Percentiles rank a stretch among this genome's conserved stretches.
Conservation (phyloP, 2,329 filamentous ascomycete genomes). For the Chlorencoelia australis region DNA sequence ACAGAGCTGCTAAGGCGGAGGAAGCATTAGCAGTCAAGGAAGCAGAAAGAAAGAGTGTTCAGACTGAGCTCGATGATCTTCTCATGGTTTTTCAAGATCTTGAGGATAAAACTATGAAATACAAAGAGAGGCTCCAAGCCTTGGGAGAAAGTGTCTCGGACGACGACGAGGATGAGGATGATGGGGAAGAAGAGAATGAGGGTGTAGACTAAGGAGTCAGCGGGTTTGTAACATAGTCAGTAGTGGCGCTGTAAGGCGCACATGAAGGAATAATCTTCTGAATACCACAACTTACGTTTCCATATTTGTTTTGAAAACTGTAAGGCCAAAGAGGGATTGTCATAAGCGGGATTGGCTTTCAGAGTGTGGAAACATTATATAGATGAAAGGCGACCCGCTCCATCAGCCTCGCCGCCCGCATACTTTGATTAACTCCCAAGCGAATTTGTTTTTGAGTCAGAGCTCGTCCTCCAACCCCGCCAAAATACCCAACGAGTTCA, state of each 20-base stretch:
- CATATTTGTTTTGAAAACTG: no score
- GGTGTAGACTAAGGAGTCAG: constrained; percentile 4
- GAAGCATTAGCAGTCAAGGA: constrained; percentile 37
- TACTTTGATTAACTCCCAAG: no score
- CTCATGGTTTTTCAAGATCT: constrained; percentile 73
- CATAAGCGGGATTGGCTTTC: no score
- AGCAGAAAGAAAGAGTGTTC: constrained; percentile 51
- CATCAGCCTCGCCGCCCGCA: no score
- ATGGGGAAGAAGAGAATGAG: constrained; percentile 28
- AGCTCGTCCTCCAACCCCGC: no score
- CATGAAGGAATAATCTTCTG: no score
- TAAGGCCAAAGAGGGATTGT: no score
- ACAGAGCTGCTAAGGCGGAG: constrained; percentile 25
- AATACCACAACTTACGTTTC: no score
- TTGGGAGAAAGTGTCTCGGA: constrained; percentile 66
- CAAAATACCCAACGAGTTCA: no score
- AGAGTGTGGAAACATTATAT: no score
- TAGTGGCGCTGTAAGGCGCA: neutral
- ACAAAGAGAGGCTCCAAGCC: constrained; percentile 48
- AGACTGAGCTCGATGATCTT: constrained; percentile 70
- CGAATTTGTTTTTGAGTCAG: no score
- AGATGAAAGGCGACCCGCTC: no score
- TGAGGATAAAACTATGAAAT: constrained; percentile 65
- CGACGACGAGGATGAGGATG: constrained; percentile 54
- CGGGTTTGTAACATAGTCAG: neutral